Base-by-base conservation (phyloP, 345 rosid species). In the Limnanthes douglasii region DNA sequence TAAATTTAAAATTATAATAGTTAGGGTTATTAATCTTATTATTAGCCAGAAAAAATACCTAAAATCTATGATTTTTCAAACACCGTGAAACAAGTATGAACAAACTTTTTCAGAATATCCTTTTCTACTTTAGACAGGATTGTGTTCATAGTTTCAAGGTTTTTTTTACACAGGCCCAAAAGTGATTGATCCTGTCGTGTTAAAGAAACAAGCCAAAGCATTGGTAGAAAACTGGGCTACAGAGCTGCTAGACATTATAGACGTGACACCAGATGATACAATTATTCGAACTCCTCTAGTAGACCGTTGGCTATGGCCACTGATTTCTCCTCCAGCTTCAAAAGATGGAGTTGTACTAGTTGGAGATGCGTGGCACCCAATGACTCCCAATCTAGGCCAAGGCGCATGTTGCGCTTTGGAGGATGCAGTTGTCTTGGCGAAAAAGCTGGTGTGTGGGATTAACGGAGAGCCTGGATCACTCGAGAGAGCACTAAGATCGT, bases 311-410 rank as follows among this genome's bases (percentile, higher is more conserved):
- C 57, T 74, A 12, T 84, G 98, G 95, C 92, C 94, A 0, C 61
- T 39, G 3, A 28, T 68, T 5, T 62, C 68, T 58, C 84, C 95
- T 41, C 40, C 69, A 0, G 81, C 86, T 37, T 90, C 86, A 18
- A 52, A 51, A 15, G 81, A 86, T 4, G 34, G 48, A 18, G 67
- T 77, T 3, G 95, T 83, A 20, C 62, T 76, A 10, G 90, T 70
- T 1, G 94, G 92, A 31, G 86, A 88, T 47, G 95, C 98, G 2
- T 88, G 95, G 92, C 94, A 88, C 42, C 98, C 93, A 8, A 83
- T 88, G 95, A 88, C 95, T 21, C 95, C 97, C 2, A 79, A 83
- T 48, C 86, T 88, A 0, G 95, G 95, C 4, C 93, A 83, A 66
- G 95, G 93, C 3, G 95, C 75, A 40, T 83, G 90, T 12, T 83